These are phyloP conservation scores for Aureoboletus auriporus DNA, from an alignment of 768 basidiomycete genomes.

Conservation along the genomic window DNA sequence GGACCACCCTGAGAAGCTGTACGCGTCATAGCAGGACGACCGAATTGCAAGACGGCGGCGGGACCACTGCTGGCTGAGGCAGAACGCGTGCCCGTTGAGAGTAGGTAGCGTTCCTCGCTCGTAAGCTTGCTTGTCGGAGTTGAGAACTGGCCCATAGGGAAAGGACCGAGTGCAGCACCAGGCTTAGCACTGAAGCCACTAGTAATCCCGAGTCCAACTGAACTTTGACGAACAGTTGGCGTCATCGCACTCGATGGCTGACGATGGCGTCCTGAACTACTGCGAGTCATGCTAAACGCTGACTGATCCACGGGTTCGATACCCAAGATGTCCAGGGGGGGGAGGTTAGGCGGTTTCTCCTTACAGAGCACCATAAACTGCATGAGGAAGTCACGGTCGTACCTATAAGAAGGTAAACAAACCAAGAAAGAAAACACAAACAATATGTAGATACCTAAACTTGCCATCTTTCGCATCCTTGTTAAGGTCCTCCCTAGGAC, in stretches of 20 bases:
- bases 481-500: conserved; percentile 85
- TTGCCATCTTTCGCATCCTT: conserved; percentile 79
- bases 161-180: conserved; percentile 23
- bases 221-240: conserved; percentile 42
- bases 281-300: conserved; percentile 49
- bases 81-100: conserved; percentile 43
- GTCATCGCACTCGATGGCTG: conserved; percentile 42
- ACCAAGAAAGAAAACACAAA: not conserved
- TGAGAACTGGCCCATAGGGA: conserved; percentile 68
- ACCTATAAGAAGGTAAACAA: conserved; percentile 45
- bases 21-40: conserved; percentile 63
- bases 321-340: conserved; percentile 86
- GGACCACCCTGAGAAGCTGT: conserved; percentile 65
- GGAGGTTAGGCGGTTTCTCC: conserved; percentile 90
- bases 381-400: conserved; percentile 94
- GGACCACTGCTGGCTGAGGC: conserved; percentile 52
- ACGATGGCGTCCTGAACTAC: conserved; percentile 62
- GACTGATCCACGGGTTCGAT: conserved; percentile 71
- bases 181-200: conserved; percentile 29
- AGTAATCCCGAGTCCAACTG: conserved; percentile 44
- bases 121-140: conserved; percentile 53
- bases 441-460: conserved; percentile 58
- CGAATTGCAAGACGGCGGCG: conserved; percentile 41
- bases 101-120: conserved; percentile 65
- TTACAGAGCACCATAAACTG: conserved; percentile 95